These are phyloP conservation scores for Leptographium procerum DNA, from an alignment of 2,329 filamentous ascomycete genomes.

Conservation along the genomic window DNA sequence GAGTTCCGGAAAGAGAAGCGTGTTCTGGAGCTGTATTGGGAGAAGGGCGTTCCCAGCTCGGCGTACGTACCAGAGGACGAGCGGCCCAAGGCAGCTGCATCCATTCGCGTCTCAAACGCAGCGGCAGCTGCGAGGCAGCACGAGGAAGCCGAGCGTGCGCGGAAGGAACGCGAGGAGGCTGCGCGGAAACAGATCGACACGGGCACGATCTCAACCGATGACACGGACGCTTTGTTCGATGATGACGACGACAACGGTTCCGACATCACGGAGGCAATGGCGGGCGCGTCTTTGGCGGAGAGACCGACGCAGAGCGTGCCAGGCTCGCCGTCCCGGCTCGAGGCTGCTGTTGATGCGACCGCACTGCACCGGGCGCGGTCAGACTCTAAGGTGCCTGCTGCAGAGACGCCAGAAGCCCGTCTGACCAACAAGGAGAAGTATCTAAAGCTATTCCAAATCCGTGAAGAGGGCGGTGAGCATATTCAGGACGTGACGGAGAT, in stretches of 20 bases:
- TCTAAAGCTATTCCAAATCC: conserved; percentile 73
- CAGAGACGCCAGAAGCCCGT: conserved; percentile 66
- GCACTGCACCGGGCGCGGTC: conserved; percentile 76
- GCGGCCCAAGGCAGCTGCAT: conserved; percentile 70
- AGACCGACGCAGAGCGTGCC: conserved; percentile 93
- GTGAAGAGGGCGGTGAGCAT: conserved; percentile 88
- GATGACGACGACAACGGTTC: conserved; percentile 82
- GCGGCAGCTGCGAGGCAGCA: conserved; percentile 68
- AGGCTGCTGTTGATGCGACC: conserved; percentile 50
- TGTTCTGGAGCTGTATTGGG: conserved; percentile 94
- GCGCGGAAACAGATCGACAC: conserved; percentile 91
- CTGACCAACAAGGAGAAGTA: conserved; percentile 95
- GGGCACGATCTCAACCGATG: conserved; percentile 84
- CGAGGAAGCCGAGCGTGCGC: conserved; percentile 69
- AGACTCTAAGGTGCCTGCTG: conserved; percentile 76
- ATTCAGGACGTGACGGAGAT: conserved; percentile 98
- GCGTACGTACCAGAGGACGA: conserved; percentile 96
- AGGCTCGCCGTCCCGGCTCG: conserved; percentile 72
- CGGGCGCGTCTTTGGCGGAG: conserved; percentile 79
- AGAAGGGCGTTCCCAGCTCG: conserved; percentile 95
- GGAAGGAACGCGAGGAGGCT: conserved; percentile 80
- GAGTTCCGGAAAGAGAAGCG: conserved; percentile 96
- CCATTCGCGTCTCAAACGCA: conserved; percentile 63
- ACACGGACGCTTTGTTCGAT: conserved; percentile 90
- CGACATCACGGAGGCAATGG: conserved; percentile 82